Evolutionary conservation across 495 filamentous ascomycete genomes (phyloP), one percentile per base, ranked within the genome.

Genomic region (Xylaria acuta): DNA sequence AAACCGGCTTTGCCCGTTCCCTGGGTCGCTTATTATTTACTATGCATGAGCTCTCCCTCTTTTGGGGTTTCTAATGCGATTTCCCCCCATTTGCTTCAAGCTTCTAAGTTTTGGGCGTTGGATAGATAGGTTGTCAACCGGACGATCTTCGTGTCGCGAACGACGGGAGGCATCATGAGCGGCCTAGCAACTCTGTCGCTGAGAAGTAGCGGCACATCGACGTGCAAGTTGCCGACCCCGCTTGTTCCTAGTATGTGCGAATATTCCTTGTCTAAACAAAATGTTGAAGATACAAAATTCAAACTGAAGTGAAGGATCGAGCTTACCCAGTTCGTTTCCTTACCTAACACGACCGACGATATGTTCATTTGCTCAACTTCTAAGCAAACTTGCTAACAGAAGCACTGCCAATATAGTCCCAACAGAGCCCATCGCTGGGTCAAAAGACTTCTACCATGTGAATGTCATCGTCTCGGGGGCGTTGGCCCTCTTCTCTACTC

Each of bases 361-460:
- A 25, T 3, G 32, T 34, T 3, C 56, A 36, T 38, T n/a, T 38
- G 9, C 56, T 38, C 30, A 59, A 36, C 7, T 1, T 59, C 32
- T 11, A 20, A 22, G 16, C 5, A 3, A 22, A n/a, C 1, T 38
- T 40, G 20, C 67, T 62, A 51, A 70, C 67, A 22, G 11, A 70
- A 14, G 36, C 14, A 30, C 7, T 51, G 14, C 40, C 38, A 58
- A n/a, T 56, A 27, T 70, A 71, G 60, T 71, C 25, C 69, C 69
- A 22, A 71, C 69, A 11, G 47, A 64, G 7, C 69, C 69, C 45
- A 71, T 71, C 25, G 59, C 25, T 16, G 69, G 69, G 34, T 64
- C 59, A 43, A 41, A n/a, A 43, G 59, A 64, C 25, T 64, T 71
- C 49, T 71, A 71, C 9, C 59, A 71, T 64, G 59, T 71, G 60